Conservation (phyloP, 805 yeast genomes). For the Barnettozyma siamensis region DNA sequence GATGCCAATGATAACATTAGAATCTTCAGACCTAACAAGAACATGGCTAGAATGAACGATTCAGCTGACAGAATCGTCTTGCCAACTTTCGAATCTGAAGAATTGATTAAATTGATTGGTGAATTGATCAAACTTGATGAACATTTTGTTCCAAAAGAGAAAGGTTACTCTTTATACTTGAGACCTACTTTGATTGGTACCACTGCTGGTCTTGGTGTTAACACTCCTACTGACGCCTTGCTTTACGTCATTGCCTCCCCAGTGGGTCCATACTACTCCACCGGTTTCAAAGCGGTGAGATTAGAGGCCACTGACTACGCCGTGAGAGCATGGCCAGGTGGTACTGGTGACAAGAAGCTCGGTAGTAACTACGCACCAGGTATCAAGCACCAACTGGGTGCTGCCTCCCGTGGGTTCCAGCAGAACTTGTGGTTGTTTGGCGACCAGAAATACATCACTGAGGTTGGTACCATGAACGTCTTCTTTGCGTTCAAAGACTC, state of each 20-base stretch:
- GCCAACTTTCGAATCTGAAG: conserved; percentile 79
- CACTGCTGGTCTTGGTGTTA: conserved; percentile 80
- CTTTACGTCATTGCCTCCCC: conserved; percentile 89
- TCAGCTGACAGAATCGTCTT: conserved; percentile 86
- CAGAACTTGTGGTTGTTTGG: conserved; percentile 97
- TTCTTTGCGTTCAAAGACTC: conserved; percentile 78
- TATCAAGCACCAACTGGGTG: conserved; percentile 82
- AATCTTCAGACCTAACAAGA: conserved; percentile 86
- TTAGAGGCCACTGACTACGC: conserved; percentile 95
- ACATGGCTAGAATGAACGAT: conserved; percentile 85
- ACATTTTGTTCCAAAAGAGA: conserved; percentile 73
- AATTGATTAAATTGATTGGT: conserved; percentile 68
- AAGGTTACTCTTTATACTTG: conserved; percentile 86
- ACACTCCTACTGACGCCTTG: conserved; percentile 74
- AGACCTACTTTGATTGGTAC: conserved; percentile 97
- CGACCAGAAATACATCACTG: conserved; percentile 80
- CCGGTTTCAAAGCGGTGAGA: conserved; percentile 93
- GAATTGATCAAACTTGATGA: conserved; percentile 71
- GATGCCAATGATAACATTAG: conserved; percentile 60
- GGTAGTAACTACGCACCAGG: conserved; percentile 99
- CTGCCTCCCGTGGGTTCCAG: conserved; percentile 87
- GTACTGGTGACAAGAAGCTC: conserved; percentile 91
- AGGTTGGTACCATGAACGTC: conserved; percentile 97
- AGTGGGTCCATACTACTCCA: conserved; percentile 92
- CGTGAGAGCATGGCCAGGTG: conserved; percentile 99